Evolutionary conservation across 345 rosid genomes (phyloP).

Genomic region (Hypericum androsaemum): DNA sequence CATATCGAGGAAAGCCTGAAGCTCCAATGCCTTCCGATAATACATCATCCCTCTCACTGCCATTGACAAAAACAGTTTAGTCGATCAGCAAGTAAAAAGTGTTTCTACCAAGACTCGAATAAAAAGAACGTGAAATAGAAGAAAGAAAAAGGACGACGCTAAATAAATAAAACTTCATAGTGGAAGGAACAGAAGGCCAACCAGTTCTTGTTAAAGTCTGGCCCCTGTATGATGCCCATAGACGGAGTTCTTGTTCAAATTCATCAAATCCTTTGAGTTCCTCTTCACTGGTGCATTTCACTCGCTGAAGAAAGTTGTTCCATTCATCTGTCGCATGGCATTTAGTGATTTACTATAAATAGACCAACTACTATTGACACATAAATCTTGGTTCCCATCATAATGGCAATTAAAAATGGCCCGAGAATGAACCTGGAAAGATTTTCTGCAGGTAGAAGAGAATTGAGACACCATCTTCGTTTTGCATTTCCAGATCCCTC

Average conservation of each 20-base stretch:
- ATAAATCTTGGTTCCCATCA: no score
- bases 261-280: slow-evolving; percentile 49
- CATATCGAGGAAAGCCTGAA: slow-evolving; percentile 99
- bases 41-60: slow-evolving; percentile 99
- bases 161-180: neutral
- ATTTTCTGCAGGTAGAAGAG: slow-evolving; percentile 92
- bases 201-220: slow-evolving; percentile 99
- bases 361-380: no score
- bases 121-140: neutral
- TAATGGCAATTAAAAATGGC: no score
- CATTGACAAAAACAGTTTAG: slow-evolving; percentile 14
- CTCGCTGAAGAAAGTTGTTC: slow-evolving; percentile 87
- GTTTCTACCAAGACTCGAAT: neutral
- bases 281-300: slow-evolving; percentile 48
- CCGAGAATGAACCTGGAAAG: slow-evolving; percentile 61
- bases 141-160: neutral
- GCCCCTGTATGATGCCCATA: slow-evolving; percentile 97
- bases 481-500: slow-evolving; percentile 58
- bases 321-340: slow-evolving; percentile 64
- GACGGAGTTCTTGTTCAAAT: slow-evolving; percentile 66
- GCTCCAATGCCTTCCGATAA: slow-evolving; percentile 92
- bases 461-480: slow-evolving; percentile 98
- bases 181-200: slow-evolving; percentile 18
- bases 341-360: neutral
- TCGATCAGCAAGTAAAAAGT: slow-evolving; percentile 3